Evolutionary conservation across 2,329 filamentous ascomycete genomes (phyloP), one percentile per base, ranked within the genome.

Genomic region (Talaromyces amestolkiae): DNA sequence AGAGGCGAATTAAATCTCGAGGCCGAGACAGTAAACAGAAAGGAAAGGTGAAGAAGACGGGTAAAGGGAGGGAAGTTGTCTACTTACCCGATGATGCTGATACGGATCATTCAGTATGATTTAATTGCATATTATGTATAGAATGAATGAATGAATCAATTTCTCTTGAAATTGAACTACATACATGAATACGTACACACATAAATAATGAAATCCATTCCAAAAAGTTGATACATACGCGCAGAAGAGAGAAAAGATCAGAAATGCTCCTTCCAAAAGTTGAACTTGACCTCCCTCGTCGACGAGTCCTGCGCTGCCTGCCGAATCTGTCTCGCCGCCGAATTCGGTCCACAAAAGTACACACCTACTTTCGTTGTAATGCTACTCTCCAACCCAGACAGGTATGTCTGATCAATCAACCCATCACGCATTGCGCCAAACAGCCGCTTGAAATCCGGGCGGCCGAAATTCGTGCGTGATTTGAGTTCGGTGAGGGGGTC

Each of bases 261-360:
- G 43, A 63, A 58, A 74, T 99, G 94, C 80, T 99, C 95, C 83
- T 99, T 99, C 95, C 95, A 99, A 84, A 99, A 99, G 72, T 92
- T 91, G 82, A 98, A 99, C 73, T 89, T 87, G 65, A 99, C 92
- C 71, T 96, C 91, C 68, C 86, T 86, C 43, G 86, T 88, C 13
- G 88, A 91, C 17, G 90, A 89, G 62, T 83, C 78, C 74, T 90
- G 91, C 70, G 91, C 91, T 17, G 94, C 93, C 75, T 87, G 87
- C 78, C 91, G 90, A 76, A 99, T 97, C 73, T 92, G 87, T 70
- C 93, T 86, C 7, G 94, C 94, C 80, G 86, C 82, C 69, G 84
- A 85, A 68, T 91, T 95, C 27, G 93, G 93, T 66, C 95, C 95
- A 77, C 95, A 99, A 79, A 98, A 98, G 82, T 99, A 99, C 22